These are phyloP conservation scores for Candolleomyces eurysporus DNA, from an alignment of 768 basidiomycete species.

Conservation along the genomic window DNA sequence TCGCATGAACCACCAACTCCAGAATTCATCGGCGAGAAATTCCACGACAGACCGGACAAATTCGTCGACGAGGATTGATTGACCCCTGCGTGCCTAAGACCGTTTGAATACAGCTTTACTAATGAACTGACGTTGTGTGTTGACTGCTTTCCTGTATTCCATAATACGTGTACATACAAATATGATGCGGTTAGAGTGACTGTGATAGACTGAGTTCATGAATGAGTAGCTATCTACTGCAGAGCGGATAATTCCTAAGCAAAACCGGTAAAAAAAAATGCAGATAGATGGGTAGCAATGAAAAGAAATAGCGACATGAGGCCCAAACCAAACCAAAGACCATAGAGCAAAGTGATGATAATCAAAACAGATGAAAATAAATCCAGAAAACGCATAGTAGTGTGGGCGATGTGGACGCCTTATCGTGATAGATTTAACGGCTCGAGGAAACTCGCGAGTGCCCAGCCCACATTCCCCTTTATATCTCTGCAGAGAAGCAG, in stretches of 20 bases:
- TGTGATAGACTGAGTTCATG: neutral
- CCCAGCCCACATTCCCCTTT: constrained; percentile 67
- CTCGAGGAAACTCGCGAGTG: constrained; percentile 76
- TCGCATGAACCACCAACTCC: constrained; percentile 64
- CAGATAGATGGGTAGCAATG: neutral
- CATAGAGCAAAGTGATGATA: neutral
- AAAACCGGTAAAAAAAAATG: neutral
- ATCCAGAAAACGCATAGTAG: neutral
- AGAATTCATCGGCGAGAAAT: constrained; percentile 15
- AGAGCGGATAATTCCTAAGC: neutral
- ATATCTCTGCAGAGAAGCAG: constrained; percentile 66
- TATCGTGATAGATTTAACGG: constrained; percentile 38
- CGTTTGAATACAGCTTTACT: no score
- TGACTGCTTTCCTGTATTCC: no score
- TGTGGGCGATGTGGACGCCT: neutral
- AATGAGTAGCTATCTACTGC: neutral
- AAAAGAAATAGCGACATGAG: neutral
- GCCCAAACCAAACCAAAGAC: neutral
- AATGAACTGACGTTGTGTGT: no score
- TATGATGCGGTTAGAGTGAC: no score
- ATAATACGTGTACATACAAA: no score
- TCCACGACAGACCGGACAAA: neutral
- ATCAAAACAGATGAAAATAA: neutral
- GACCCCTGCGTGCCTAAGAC: no score
- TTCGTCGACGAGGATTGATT: neutral